These are phyloP conservation scores for Boletus insuetus DNA, from an alignment of 768 basidiomycete genomes.

Conservation along the genomic window DNA sequence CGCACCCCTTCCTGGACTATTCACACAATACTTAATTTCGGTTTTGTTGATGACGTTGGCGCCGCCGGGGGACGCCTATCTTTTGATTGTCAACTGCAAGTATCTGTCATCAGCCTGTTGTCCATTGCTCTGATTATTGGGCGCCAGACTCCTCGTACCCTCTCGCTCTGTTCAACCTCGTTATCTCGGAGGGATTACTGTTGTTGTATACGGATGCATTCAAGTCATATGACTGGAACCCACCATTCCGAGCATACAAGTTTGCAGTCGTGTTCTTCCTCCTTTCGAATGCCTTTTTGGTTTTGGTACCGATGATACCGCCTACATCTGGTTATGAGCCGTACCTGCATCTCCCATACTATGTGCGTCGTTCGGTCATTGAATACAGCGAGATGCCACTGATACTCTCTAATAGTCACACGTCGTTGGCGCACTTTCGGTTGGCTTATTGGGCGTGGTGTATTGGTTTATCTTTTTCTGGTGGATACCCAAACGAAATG, in stretches of 20 bases:
- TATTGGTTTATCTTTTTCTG: conserved; percentile 58
- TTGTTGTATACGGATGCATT: conserved; percentile 53
- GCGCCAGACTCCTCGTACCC: conserved; percentile 58
- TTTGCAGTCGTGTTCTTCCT: conserved; percentile 52
- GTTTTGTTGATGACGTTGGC: conserved; percentile 50
- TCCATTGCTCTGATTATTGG: neutral
- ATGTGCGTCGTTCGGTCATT: conserved; percentile 42
- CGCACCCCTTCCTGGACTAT: conserved; percentile 62
- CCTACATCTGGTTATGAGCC: conserved; percentile 48
- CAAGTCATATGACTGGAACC: conserved; percentile 52
- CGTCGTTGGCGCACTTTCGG: conserved; percentile 42
- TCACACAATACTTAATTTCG: conserved; percentile 60
- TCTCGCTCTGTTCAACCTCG: conserved; percentile 52
- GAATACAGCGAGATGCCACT: neutral
- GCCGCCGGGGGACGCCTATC: conserved; percentile 73
- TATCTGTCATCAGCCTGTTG: neutral
- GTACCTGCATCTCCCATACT: conserved; percentile 65
- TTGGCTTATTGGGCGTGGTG: conserved; percentile 47
- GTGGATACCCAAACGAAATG: conserved; percentile 46
- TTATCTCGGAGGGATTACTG: conserved; percentile 60
- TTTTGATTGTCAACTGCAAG: conserved; percentile 67
- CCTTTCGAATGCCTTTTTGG: conserved; percentile 64
- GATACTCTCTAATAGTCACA: conserved; percentile 40
- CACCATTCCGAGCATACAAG: conserved; percentile 61
- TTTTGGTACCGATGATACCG: conserved; percentile 61